Conservation (phyloP, 352 stramenopile genomes). For the Globisporangium barbulae region DNA sequence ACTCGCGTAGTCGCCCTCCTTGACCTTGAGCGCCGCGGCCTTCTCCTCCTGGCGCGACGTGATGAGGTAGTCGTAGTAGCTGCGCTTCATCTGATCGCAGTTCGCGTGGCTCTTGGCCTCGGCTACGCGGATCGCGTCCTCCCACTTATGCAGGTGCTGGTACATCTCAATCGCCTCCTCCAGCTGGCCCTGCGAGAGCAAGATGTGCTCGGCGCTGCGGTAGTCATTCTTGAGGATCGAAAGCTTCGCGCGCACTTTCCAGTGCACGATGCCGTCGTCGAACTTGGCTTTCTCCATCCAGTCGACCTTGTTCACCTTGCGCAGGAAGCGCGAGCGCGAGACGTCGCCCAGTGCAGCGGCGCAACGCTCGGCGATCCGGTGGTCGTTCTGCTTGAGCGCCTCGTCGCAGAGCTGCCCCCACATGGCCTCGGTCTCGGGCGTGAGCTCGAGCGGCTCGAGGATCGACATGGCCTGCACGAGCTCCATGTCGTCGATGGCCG, state of each 20-base stretch:
- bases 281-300: constrained; percentile 76
- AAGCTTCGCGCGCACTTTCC: constrained; percentile 81
- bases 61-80: constrained; percentile 93
- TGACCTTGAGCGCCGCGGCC: constrained; percentile 89
- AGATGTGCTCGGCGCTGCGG: constrained; percentile 86
- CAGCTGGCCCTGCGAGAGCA: constrained; percentile 89
- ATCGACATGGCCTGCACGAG: constrained; percentile 92
- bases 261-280: constrained; percentile 76
- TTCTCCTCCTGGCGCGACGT: constrained; percentile 92
- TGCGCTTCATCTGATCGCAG: constrained; percentile 86
- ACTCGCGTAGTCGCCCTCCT: constrained; percentile 86
- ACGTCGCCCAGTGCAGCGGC: constrained; percentile 91
- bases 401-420: constrained; percentile 90
- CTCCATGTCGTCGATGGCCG: constrained; percentile 91
- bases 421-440: constrained; percentile 91
- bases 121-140: constrained; percentile 92
- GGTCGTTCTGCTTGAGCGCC: constrained; percentile 82
- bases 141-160: constrained; percentile 92
- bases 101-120: constrained; percentile 76
- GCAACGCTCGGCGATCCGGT: constrained; percentile 90
- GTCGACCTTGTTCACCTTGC: constrained; percentile 90
- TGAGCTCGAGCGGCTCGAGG: constrained; percentile 89
- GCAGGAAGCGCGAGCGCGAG: constrained; percentile 81
- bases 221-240: constrained; percentile 90
- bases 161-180: constrained; percentile 96